These are phyloP conservation scores for Aureobasidium melanogenum DNA, from an alignment of 2,329 filamentous ascomycete genomes.

Conservation along the genomic window DNA sequence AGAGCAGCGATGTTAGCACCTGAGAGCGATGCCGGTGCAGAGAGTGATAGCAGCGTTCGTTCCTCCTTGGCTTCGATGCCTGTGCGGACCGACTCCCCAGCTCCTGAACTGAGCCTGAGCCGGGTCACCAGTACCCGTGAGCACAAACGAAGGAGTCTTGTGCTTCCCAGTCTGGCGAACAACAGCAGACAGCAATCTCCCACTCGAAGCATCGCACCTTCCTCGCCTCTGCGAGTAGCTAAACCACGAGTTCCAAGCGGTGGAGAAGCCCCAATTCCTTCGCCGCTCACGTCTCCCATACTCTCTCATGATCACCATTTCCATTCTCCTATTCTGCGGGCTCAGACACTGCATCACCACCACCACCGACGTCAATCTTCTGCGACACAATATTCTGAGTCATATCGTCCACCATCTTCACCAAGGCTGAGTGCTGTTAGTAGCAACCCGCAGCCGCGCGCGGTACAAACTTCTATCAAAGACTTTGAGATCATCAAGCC, in stretches of 20 bases:
- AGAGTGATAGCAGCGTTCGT: slow-evolving; percentile 79
- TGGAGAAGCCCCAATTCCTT: slow-evolving; percentile 60
- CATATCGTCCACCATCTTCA: slow-evolving; percentile 58
- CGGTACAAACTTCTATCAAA: slow-evolving; percentile 91
- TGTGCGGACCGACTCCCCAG: slow-evolving; percentile 76
- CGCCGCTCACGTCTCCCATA: slow-evolving; percentile 84
- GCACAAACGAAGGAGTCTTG: slow-evolving; percentile 76
- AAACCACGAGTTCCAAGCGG: slow-evolving; percentile 64
- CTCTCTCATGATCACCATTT: slow-evolving; percentile 69
- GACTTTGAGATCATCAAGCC: slow-evolving; percentile 99
- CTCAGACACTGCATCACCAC: slow-evolving; percentile 33
- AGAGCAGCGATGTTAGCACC: slow-evolving; percentile 58
- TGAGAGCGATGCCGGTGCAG: slow-evolving; percentile 74
- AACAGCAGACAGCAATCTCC: slow-evolving; percentile 86
- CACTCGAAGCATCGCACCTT: slow-evolving; percentile 62
- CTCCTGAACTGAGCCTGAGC: slow-evolving; percentile 71
- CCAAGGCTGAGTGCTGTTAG: slow-evolving; percentile 70
- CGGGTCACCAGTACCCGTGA: slow-evolving; percentile 71
- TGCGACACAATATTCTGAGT: slow-evolving; percentile 71
- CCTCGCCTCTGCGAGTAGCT: slow-evolving; percentile 70
- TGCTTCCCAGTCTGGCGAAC: slow-evolving; percentile 58
- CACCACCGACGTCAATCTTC: slow-evolving; percentile 82
- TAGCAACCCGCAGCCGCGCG: slow-evolving; percentile 73
- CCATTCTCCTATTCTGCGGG: slow-evolving; percentile 58
- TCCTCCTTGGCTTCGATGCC: slow-evolving; percentile 69